Conservation (phyloP, 208 protist species). For the Leishmania aethiopica region DNA sequence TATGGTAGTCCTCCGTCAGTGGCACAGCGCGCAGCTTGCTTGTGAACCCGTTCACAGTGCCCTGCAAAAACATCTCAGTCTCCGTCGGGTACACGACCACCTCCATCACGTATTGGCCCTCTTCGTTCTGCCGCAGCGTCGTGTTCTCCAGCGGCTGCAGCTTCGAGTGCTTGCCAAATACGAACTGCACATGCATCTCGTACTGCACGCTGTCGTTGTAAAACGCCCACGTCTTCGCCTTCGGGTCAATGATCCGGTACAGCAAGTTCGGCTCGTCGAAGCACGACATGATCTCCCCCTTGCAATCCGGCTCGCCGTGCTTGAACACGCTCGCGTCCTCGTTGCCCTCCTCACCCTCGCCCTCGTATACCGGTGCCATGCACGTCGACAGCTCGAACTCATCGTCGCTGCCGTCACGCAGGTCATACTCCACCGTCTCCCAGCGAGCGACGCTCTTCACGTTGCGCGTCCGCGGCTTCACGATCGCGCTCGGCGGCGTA, state of each 20-base stretch:
- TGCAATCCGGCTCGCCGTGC: conserved; percentile 63
- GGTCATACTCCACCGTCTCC: conserved; percentile 58
- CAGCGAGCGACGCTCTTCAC: conserved; percentile 47
- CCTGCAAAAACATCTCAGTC: conserved; percentile 77
- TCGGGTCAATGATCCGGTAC: conserved; percentile 69
- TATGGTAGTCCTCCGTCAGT: conserved; percentile 61
- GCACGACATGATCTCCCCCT: conserved; percentile 68
- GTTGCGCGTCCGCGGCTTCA: conserved; percentile 48
- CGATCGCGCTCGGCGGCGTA: conserved; percentile 12
- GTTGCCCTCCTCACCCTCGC: conserved; percentile 34
- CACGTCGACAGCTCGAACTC: conserved; percentile 71
- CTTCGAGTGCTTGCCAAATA: conserved; percentile 68
- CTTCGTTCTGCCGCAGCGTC: conserved; percentile 38
- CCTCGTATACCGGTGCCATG: conserved; percentile 40
- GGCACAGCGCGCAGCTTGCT: conserved; percentile 66
- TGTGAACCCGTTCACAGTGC: conserved; percentile 62
- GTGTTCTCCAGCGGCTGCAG: conserved; percentile 57
- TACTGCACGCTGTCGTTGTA: conserved; percentile 81
- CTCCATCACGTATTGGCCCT: conserved; percentile 44
- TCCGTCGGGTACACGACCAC: conserved; percentile 77
- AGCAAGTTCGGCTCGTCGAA: conserved; percentile 82
- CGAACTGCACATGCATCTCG: conserved; percentile 78
- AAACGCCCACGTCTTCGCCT: conserved; percentile 76
- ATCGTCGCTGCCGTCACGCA: conserved; percentile 60
- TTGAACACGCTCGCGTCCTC: conserved; percentile 39